A percentile compares a stretch with the other conserved stretches of the same genome.
phyloP scores from a whole-genome alignment of 257 asterid genomes.

The Mitragyna speciosa region DNA sequence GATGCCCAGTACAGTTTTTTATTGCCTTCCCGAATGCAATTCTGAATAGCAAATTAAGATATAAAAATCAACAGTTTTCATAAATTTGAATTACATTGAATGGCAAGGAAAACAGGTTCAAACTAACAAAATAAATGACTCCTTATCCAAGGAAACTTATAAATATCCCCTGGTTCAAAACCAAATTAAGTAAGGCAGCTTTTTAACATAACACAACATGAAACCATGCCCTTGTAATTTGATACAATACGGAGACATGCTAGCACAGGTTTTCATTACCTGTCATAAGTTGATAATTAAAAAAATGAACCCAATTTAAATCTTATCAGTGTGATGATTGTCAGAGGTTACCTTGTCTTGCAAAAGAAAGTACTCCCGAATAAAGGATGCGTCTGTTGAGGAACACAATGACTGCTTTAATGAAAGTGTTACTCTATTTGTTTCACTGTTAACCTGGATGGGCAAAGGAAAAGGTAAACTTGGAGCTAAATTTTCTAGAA shows the following conservation, averaged over 20 bases:
- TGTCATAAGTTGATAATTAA: not conserved
- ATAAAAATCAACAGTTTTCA: not conserved
- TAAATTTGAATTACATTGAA: not conserved
- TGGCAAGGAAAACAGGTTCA: no score
- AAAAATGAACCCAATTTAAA: not conserved
- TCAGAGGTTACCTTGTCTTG: conserved; percentile 73
- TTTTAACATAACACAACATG: no score
- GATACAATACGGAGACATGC: not conserved
- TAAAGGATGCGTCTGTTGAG: conserved; percentile 81
- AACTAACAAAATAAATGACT: not conserved
- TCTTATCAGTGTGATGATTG: not conserved
- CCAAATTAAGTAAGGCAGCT: no score
- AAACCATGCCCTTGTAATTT: not conserved
- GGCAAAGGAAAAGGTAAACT: conserved; percentile 21
- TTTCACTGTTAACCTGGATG: conserved; percentile 69
- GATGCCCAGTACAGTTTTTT: not conserved
- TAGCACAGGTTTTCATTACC: not conserved
- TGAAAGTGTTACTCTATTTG: conserved; percentile 77
- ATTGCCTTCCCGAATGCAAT: not conserved
- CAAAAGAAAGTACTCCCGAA: conserved; percentile 76
- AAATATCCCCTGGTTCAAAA: not conserved
- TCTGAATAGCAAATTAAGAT: not conserved
- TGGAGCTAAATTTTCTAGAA: conserved; percentile 14
- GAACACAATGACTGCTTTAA: conserved; percentile 82
- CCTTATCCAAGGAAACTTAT: not conserved